Base-by-base conservation (phyloP, 805 yeast species). In the Ogataea nakhonphanomensis region DNA sequence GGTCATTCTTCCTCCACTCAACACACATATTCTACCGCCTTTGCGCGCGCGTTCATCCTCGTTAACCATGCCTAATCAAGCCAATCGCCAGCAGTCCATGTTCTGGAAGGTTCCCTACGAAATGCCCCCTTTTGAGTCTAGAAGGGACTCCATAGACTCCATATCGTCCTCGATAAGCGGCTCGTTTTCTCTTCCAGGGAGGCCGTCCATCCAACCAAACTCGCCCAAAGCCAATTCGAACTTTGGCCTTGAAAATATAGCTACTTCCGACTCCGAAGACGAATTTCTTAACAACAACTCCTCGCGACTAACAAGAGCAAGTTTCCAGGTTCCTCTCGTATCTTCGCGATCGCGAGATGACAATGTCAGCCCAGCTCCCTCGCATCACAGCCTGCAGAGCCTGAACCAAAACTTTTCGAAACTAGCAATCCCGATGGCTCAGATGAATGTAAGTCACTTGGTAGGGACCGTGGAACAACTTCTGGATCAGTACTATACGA, bases 41-140 rank as follows among this genome's bases (percentile, higher is more conserved):
- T n/a, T 51, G 4, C 49, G 56, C 27, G 48, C 44, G 29, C 37
- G 59, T 5, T 52, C 62, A 5, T 37, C 50, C 1, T 54, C 59
- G 4, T 24, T 48, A 13, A 49, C 26, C 43, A 8, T 30, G 28
- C 7, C 38, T 25, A 23, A 27, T 23, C 11, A 15, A 17, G 4
- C 41, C 17, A 10, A 17, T 8, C 27, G 31, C 15, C 43, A 30
- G 8, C 62, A 52, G 35, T 58, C 54, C 3, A 48, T 62, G 29
- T 75, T 78, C 57, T 78, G 83, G 83, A 78, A 75, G 50, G 82
- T 76, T 4, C 82, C 82, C 6, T 74, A 74, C 51, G 79, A 75
- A 45, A 70, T 75, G 71, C 79, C 81, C 0, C 48, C 41, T 11
- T 45, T 48, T 17, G 44, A 45, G 12, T 47, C 39, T 6, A 47